Evolutionary conservation across 2,329 filamentous ascomycete genomes (phyloP).

Genomic region (Monosporascus ibericus): DNA sequence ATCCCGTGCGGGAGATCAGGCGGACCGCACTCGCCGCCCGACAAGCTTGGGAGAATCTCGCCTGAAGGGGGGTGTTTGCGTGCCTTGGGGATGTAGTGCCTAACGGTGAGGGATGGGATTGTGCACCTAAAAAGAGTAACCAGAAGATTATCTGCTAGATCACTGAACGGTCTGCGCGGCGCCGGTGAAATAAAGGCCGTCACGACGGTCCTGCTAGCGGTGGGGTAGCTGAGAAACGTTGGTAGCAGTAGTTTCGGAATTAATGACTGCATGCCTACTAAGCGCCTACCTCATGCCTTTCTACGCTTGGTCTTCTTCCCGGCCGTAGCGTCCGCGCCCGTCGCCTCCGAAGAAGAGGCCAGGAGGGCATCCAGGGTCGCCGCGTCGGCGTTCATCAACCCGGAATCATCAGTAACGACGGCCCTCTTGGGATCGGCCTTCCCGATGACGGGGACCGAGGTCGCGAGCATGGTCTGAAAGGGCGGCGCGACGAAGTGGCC

Average conservation of each 20-base stretch:
- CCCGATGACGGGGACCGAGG: slow-evolving; percentile 60
- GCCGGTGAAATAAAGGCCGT: too few relatives aligned
- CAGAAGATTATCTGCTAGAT: background rate
- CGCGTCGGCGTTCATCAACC: slow-evolving; percentile 33
- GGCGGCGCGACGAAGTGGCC: slow-evolving; percentile 69
- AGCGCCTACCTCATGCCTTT: slow-evolving; percentile 19
- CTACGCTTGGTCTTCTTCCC: slow-evolving; percentile 27
- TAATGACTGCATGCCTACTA: too few relatives aligned
- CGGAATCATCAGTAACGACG: slow-evolving; percentile 24
- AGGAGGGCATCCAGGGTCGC: slow-evolving; percentile 42
- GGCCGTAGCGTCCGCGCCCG: slow-evolving; percentile 8
- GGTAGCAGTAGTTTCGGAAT: too few relatives aligned
- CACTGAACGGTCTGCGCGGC: too few relatives aligned
- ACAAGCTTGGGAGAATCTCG: slow-evolving; percentile 39
- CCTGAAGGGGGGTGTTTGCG: slow-evolving; percentile 11
- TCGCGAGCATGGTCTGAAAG: slow-evolving; percentile 72
- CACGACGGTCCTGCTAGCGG: too few relatives aligned
- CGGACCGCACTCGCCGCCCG: slow-evolving; percentile 43
- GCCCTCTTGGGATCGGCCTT: slow-evolving; percentile 57
- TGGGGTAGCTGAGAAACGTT: too few relatives aligned
- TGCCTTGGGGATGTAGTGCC: background rate
- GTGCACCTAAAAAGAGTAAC: background rate
- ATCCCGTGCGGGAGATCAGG: slow-evolving; percentile 46
- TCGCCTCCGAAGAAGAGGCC: slow-evolving; percentile 18
- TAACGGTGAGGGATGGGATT: background rate